Evolutionary conservation across 2,329 filamentous ascomycete genomes (phyloP).

Genomic region (Monosporascus sp.): DNA sequence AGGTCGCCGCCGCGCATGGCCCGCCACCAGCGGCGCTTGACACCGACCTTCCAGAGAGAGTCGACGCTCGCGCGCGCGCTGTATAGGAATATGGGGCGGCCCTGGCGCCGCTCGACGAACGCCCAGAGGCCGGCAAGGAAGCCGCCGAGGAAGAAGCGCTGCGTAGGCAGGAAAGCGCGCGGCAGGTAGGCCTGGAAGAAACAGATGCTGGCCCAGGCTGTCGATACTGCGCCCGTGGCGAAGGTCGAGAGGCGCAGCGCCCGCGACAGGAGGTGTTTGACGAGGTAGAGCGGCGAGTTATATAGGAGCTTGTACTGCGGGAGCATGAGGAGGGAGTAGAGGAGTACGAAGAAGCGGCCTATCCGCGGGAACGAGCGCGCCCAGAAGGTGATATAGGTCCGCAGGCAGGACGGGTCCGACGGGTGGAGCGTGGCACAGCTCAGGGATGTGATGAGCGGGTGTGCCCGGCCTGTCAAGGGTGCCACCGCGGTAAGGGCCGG

Average conservation of each 20-base stretch:
- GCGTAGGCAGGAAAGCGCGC: constrained; percentile 67
- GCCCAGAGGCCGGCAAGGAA: constrained; percentile 83
- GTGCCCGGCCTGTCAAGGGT: constrained; percentile 76
- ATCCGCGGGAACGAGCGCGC: constrained; percentile 76
- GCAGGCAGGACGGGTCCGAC: constrained; percentile 78
- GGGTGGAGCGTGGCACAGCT: constrained; percentile 90
- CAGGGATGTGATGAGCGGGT: constrained; percentile 78
- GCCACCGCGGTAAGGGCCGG: constrained; percentile 62
- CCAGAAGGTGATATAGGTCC: constrained; percentile 84
- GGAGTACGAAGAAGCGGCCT: constrained; percentile 69
- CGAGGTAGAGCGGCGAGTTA: constrained; percentile 60
- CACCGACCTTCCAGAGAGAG: constrained; percentile 87
- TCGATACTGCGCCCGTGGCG: constrained; percentile 76
- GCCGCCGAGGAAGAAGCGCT: constrained; percentile 86
- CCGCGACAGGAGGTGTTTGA: constrained; percentile 61
- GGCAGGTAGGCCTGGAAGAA: constrained; percentile 80
- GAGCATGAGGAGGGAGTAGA: constrained; percentile 69
- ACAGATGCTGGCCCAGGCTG: constrained; percentile 84
- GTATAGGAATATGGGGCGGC: constrained; percentile 71
- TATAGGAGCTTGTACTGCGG: constrained; percentile 65
- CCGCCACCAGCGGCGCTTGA: constrained; percentile 84
- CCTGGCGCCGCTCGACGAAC: constrained; percentile 63
- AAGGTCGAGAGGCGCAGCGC: constrained; percentile 75
- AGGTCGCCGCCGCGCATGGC: constrained; percentile 80
- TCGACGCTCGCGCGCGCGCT: constrained; percentile 74